Evolutionary conservation across 2,329 filamentous ascomycete genomes (phyloP).

Genomic region (Neurospora sp.): DNA sequence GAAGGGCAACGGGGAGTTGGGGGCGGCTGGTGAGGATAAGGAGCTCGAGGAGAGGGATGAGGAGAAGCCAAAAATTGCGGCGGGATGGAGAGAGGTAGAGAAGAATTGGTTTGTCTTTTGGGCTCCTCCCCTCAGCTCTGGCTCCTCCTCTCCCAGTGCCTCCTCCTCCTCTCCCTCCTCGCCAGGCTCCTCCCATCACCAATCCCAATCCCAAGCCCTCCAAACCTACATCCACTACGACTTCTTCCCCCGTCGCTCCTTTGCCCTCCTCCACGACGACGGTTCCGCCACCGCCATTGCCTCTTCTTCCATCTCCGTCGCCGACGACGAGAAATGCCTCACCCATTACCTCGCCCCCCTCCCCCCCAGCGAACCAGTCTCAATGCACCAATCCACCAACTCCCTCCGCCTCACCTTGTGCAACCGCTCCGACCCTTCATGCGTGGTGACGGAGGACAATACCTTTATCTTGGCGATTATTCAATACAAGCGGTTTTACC

Average conservation of each 20-base stretch:
- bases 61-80: neutral
- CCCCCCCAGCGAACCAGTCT: conserved; percentile 25
- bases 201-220: conserved; percentile 2
- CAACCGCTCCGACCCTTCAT: conserved; percentile 32
- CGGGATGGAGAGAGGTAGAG: conserved; percentile 35
- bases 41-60: neutral
- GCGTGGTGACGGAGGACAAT: conserved; percentile 32
- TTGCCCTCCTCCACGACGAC: conserved; percentile 33
- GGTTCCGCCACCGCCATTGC: conserved; percentile 26
- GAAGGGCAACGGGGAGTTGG: neutral
- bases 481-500: conserved; percentile 42
- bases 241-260: conserved; percentile 36
- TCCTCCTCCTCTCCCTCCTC: neutral
- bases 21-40: neutral
- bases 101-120: conserved; percentile 57
- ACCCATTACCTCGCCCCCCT: conserved; percentile 32
- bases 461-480: conserved; percentile 46
- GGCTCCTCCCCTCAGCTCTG: conserved; percentile 25
- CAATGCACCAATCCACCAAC: conserved; percentile 51
- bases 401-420: conserved; percentile 46
- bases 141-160: neutral
- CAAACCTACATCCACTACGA: conserved; percentile 44
- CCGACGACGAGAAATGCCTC: conserved; percentile 35
- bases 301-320: conserved; percentile 16
- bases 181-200: neutral